Evolutionary conservation across 2,329 filamentous ascomycete species (phyloP).

Genomic region (Tolypocladium amazonense): DNA sequence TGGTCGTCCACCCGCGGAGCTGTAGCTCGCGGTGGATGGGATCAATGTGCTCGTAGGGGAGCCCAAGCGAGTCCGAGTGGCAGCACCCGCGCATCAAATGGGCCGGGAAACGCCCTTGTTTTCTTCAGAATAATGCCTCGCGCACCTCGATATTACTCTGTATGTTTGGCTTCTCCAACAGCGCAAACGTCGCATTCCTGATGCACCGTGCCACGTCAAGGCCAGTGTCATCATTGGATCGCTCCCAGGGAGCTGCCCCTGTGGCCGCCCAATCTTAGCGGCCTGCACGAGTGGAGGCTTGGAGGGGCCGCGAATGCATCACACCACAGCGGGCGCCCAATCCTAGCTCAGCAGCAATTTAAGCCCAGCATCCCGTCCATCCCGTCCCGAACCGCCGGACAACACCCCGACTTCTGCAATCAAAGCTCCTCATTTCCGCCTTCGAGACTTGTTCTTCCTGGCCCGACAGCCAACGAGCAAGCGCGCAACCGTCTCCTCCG

Average conservation of each 20-base stretch:
- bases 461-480: not conserved
- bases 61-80: not conserved
- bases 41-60: not conserved
- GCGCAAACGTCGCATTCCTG: not conserved
- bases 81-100: not conserved
- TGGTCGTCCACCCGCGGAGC: too few species aligned
- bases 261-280: not conserved
- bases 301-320: not conserved
- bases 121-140: too few species aligned
- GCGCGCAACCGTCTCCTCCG: not conserved
- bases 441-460: not conserved
- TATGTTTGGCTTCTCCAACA: not conserved
- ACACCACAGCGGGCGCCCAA: slow-evolving; percentile 1
- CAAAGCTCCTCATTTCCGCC: not conserved
- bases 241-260: not conserved
- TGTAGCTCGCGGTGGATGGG: not conserved
- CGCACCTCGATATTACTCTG: not conserved
- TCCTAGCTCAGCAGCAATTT: slow-evolving; percentile 1
- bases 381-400: not conserved
- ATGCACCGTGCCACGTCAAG: not conserved
- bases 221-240: not conserved
- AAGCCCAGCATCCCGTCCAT: not conserved
- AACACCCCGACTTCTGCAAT: not conserved
- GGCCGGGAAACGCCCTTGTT: not conserved
- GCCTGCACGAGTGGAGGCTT: not conserved